Base-by-base conservation (phyloP, 148 eudicot genomes). In the Silene conica region DNA sequence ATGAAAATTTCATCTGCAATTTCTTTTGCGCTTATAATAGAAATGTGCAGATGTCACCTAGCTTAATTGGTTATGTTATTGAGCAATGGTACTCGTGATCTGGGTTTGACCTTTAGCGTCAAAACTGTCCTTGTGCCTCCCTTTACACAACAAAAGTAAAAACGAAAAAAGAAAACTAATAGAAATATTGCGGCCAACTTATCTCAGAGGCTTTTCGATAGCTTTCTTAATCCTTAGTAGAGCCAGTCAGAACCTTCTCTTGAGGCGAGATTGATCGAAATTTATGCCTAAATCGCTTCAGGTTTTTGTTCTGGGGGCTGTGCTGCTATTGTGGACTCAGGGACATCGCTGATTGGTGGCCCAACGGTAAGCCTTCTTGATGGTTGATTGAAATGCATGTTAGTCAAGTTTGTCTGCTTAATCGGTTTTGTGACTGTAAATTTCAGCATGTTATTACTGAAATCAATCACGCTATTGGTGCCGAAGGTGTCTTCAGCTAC, bases 401-500 rank as follows among this genome's bases (percentile, higher is more conserved):
- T 25, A 8, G 6, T 15, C 7, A 34, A 23, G 23, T 22, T 48
- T 16, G 43, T 11, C 23, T 52, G 38, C 21, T 25, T 19, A 41
- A 31, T 50, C 25, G 31, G 19, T 25, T 54, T 4, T 8, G 63
- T 23, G 16, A 20, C 56, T 41, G 61, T 75, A 22, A 55, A 46
- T 82, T 82, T 64, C 87, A 90, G 96, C 73, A 81, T 72, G 70
- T 90, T 19, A 74, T 90, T 71, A 84, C 96, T 57, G 86, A 90
- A 84, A 86, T 90, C 80, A 90, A 89, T 85, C 91, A 90, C 78
- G 96, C 96, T 28, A 89, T 90, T 80, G 93, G 93, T 55, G 96
- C 89, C 34, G 79, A 83, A 82, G 96, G 96, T 77, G 81, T 87
- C 25, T 81, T 87, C 74, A 90, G 96, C 86, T 74, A 77, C 19